Percentiles rank a stretch among this genome's conserved stretches.
Conservation (phyloP, 192 early-diverging fungal genomes). For the Dissophora globulifera region DNA sequence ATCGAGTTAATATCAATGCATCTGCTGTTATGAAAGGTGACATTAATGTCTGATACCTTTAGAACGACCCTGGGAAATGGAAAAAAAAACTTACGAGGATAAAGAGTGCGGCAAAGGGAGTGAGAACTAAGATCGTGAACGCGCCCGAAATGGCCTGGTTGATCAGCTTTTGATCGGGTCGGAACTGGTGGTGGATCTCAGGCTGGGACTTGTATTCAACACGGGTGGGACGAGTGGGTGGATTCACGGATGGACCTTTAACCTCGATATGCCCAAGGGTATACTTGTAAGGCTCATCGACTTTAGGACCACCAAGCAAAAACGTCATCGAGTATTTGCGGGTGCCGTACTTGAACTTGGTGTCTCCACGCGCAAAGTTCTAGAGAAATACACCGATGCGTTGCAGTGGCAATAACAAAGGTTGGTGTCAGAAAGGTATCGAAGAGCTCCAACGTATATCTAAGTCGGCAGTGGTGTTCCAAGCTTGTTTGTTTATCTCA, state of each 20-base stretch:
- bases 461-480: neutral
- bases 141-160: conserved; percentile 51
- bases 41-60: too few species aligned
- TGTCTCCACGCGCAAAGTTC: conserved; percentile 21
- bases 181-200: conserved; percentile 65
- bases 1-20: too few species aligned
- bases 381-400: neutral
- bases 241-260: conserved; percentile 28
- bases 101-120: conserved; percentile 56
- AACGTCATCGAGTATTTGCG: conserved; percentile 46
- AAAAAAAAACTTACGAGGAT: conserved; percentile 48
- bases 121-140: conserved; percentile 52
- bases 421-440: too few species aligned
- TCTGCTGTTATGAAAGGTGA: too few species aligned
- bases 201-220: conserved; percentile 45
- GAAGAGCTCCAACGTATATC: neutral
- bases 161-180: conserved; percentile 59
- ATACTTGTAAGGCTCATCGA: conserved; percentile 43
- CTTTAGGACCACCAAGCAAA: conserved; percentile 35
- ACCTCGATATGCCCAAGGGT: conserved; percentile 39
- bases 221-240: conserved; percentile 23
- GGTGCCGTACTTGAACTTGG: conserved; percentile 34
- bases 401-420: neutral
- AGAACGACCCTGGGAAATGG: too few species aligned
- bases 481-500: neutral